Evolutionary conservation across 2,329 filamentous ascomycete species (phyloP).

Genomic region (Exophiala oligosperma): DNA sequence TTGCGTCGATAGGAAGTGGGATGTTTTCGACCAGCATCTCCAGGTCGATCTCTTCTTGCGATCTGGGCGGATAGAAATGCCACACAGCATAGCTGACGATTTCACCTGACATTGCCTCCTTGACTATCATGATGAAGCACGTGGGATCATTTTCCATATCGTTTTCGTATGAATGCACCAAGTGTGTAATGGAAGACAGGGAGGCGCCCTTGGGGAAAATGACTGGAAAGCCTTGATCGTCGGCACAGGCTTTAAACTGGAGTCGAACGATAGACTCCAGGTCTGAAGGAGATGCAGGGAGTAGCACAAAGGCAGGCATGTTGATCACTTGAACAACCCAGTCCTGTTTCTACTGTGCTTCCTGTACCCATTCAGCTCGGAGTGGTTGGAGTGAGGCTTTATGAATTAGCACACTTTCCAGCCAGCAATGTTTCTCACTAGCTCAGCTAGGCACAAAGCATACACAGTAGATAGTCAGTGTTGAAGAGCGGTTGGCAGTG

Average conservation of each 20-base stretch:
- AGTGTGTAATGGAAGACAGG: slow-evolving; percentile 17
- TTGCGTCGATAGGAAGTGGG: slow-evolving; percentile 21
- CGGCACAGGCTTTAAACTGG: slow-evolving; percentile 22
- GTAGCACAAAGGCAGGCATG: slow-evolving; percentile 25
- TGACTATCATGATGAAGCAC: slow-evolving; percentile 24
- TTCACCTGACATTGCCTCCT: slow-evolving; percentile 23
- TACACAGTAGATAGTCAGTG: too few species aligned
- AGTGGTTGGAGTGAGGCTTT: too few species aligned
- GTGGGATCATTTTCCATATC: slow-evolving; percentile 23
- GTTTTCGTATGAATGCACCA: slow-evolving; percentile 16
- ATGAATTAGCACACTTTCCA: neutral
- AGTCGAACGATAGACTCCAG: slow-evolving; percentile 18
- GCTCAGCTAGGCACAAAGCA: too few species aligned
- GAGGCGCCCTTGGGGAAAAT: slow-evolving; percentile 26
- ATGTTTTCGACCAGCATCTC: slow-evolving; percentile 18
- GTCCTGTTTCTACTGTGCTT: too few species aligned
- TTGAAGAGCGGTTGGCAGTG: too few species aligned
- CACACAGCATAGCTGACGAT: slow-evolving; percentile 24
- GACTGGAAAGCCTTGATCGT: slow-evolving; percentile 15
- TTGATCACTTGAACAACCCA: neutral
- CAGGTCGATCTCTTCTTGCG: slow-evolving; percentile 20
- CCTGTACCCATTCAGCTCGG: too few species aligned
- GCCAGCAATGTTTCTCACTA: too few species aligned
- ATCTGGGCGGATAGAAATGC: slow-evolving; percentile 22
- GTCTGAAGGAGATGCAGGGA: slow-evolving; percentile 22